Evolutionary conservation across 73 alveolate genomes (phyloP).

Genomic region (Tetrahymena thermophila): DNA sequence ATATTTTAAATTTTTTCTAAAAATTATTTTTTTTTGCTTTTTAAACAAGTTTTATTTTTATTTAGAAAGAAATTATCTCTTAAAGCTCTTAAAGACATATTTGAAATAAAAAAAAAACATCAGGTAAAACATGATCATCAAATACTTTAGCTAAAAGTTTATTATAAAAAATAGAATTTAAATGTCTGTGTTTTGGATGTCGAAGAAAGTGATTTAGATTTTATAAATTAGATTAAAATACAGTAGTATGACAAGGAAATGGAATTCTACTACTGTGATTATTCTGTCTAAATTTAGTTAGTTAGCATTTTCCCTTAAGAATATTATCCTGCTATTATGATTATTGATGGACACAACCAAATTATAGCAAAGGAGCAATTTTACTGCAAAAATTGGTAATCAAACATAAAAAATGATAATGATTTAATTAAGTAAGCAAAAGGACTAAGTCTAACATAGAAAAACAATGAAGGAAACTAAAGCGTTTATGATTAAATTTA

Average conservation of each 20-base stretch:
- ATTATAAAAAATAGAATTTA: neutral
- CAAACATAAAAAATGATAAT: neutral
- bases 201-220: neutral
- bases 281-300: neutral
- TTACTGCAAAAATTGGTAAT: neutral
- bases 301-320: neutral
- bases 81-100: neutral
- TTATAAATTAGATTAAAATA: neutral
- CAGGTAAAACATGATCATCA: neutral
- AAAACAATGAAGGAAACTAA: neutral
- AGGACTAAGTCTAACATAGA: neutral
- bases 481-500: neutral
- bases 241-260: neutral
- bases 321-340: neutral
- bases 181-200: neutral
- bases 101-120: neutral
- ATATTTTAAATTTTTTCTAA: too few relatives aligned
- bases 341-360: neutral
- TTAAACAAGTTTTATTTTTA: neutral
- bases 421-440: neutral
- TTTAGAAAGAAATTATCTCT: neutral
- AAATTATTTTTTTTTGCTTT: too few relatives aligned
- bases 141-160: neutral
- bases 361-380: neutral
- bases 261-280: neutral